These are phyloP conservation scores for Calocera viscosa DNA, from an alignment of 768 basidiomycete species.

Conservation along the genomic window DNA sequence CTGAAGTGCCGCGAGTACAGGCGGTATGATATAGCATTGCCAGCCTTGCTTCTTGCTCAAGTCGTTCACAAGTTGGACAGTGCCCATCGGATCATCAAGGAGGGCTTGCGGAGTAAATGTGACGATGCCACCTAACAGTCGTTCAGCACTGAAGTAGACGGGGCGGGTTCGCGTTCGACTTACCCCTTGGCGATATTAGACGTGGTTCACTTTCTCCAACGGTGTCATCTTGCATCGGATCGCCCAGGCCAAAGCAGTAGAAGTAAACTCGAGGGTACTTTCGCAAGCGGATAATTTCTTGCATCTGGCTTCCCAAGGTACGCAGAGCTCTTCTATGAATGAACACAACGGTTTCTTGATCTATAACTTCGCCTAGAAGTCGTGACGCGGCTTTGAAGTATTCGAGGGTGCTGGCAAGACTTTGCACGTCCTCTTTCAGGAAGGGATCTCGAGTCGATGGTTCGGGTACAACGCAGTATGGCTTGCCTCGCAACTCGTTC, in stretches of 20 bases:
- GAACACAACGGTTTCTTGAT: background rate
- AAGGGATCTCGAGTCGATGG: background rate
- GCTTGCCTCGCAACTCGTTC: background rate
- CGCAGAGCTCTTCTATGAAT: background rate
- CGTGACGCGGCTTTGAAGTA: background rate
- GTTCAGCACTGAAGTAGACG: background rate
- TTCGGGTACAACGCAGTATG: background rate
- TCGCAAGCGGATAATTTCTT: background rate
- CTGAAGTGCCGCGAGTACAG: slow-evolving; percentile 35
- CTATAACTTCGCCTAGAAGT: background rate
- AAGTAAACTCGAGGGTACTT: background rate
- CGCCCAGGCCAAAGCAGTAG: slow-evolving; percentile 5
- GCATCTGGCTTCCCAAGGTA: background rate
- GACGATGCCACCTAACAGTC: slow-evolving; percentile 48
- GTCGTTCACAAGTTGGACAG: slow-evolving; percentile 38
- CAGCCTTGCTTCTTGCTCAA: slow-evolving; percentile 52
- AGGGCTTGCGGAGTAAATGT: slow-evolving; percentile 58
- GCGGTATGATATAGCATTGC: slow-evolving; percentile 54
- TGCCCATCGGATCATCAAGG: slow-evolving; percentile 38
- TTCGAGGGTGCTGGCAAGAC: background rate
- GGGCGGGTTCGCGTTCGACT: background rate
- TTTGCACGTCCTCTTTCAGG: background rate
- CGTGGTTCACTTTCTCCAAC: background rate
- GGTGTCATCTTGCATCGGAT: background rate
- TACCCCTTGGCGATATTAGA: background rate